These are phyloP conservation scores for Phialocephala sp. DNA, from an alignment of 2,329 filamentous ascomycete genomes.

Conservation along the genomic window DNA sequence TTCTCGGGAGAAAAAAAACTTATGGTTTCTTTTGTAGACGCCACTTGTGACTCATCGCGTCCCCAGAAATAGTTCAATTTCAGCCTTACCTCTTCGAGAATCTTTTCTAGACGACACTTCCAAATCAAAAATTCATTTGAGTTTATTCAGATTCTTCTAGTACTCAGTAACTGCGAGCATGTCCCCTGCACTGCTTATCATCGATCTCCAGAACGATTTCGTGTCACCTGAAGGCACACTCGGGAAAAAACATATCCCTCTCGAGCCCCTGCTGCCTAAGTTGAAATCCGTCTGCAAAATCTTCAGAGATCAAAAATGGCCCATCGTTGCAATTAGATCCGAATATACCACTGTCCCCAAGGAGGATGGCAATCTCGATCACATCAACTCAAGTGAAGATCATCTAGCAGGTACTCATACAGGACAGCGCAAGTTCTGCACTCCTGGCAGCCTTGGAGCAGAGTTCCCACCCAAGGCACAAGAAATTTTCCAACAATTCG, in stretches of 20 bases:
- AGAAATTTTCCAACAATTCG: neutral
- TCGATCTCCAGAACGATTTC: slow-evolving; percentile 6
- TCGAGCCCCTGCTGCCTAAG: neutral
- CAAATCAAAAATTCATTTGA: too few species aligned
- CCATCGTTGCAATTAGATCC: neutral
- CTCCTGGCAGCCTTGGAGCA: neutral
- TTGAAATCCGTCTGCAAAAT: neutral
- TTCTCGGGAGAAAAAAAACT: too few species aligned
- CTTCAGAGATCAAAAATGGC: neutral
- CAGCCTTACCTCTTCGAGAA: too few species aligned
- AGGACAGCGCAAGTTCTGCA: neutral
- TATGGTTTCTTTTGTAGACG: too few species aligned
- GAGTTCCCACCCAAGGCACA: neutral
- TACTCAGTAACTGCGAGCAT: neutral
- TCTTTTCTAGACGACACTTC: too few species aligned
- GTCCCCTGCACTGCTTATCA: neutral
- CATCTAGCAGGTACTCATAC: neutral
- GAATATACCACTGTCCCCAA: neutral
- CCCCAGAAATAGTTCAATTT: too few species aligned
- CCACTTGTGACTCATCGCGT: too few species aligned
- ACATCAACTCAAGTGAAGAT: neutral
- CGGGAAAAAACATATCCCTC: neutral
- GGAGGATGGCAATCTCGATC: neutral
- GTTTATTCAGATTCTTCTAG: too few species aligned
- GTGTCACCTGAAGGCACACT: neutral